These are phyloP conservation scores for Cylindrodendrum hubeiense DNA, from an alignment of 2,329 filamentous ascomycete species.

Conservation along the genomic window DNA sequence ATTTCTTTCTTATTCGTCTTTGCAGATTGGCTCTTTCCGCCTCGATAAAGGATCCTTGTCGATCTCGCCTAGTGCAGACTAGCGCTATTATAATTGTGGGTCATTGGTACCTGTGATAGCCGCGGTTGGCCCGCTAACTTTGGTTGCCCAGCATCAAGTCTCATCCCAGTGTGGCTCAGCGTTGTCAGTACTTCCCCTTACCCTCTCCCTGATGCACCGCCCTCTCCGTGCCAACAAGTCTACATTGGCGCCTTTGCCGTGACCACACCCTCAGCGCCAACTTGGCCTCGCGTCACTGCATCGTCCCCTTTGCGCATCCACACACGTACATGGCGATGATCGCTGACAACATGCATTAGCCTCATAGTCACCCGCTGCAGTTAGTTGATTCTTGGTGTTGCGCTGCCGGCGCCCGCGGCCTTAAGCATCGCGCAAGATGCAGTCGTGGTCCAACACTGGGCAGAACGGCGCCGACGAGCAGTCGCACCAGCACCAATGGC, in stretches of 20 bases:
- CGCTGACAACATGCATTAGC: slow-evolving; percentile 48
- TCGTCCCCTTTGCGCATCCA: slow-evolving; percentile 35
- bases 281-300: slow-evolving; percentile 33
- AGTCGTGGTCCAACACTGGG: slow-evolving; percentile 54
- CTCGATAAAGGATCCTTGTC: slow-evolving; percentile 38
- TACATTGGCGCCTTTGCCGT: slow-evolving; percentile 38
- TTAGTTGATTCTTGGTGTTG: slow-evolving; percentile 38
- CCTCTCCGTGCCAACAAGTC: slow-evolving; percentile 27
- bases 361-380: slow-evolving; percentile 37
- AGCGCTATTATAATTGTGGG: slow-evolving; percentile 41
- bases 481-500: slow-evolving; percentile 50
- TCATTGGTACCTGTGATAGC: slow-evolving; percentile 38
- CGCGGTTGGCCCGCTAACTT: slow-evolving; percentile 36
- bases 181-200: slow-evolving; percentile 42
- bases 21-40: slow-evolving; percentile 39
- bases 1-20: slow-evolving; percentile 29
- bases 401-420: slow-evolving; percentile 37
- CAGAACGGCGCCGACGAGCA: slow-evolving; percentile 53
- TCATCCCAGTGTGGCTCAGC: slow-evolving; percentile 29
- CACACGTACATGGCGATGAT: slow-evolving; percentile 41
- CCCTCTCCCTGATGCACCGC: slow-evolving; percentile 27
- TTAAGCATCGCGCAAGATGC: slow-evolving; percentile 50
- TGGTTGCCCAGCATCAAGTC: slow-evolving; percentile 33
- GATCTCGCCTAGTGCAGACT: slow-evolving; percentile 31
- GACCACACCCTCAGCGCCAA: slow-evolving; percentile 30